Conservation (phyloP, 2,329 filamentous ascomycete species). For the Epichloe aotearoae region DNA sequence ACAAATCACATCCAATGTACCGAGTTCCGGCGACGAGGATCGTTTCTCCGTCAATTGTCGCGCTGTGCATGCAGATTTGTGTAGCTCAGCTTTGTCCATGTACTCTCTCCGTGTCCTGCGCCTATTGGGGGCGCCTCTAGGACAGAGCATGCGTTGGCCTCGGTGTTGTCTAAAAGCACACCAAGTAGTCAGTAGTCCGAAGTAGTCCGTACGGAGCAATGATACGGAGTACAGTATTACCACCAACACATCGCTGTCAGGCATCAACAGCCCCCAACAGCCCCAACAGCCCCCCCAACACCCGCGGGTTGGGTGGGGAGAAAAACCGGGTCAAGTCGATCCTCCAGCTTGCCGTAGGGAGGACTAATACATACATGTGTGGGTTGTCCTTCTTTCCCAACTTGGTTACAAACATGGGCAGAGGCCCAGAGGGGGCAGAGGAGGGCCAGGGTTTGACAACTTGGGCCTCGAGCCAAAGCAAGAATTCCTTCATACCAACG, state of each 20-base stretch:
- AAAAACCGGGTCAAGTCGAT: too few relatives aligned
- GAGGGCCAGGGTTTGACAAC: not conserved
- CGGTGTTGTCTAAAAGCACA: not conserved
- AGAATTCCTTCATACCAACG: not conserved
- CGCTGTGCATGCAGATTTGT: too few relatives aligned
- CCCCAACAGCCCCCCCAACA: not conserved
- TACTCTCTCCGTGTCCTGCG: not conserved
- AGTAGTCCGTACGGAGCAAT: too few relatives aligned
- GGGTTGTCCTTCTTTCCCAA: not conserved
- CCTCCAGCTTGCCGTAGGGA: too few relatives aligned
- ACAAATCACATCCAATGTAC: too few relatives aligned
- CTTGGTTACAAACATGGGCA: not conserved
- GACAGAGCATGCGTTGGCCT: not conserved
- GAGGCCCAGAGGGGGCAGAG: not conserved
- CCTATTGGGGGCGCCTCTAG: not conserved
- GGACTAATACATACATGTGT: too few relatives aligned
- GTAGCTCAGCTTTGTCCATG: too few relatives aligned
- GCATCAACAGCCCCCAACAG: not conserved
- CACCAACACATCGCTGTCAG: conserved; percentile 2
- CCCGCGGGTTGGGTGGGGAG: not conserved
- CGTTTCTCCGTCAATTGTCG: too few relatives aligned
- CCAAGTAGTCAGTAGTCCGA: too few relatives aligned
- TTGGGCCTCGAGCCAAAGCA: not conserved
- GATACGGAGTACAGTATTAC: not conserved
- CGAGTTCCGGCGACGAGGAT: too few relatives aligned